Evolutionary conservation across 1,284 basidiomycete genomes (phyloP).

Genomic region (Leccinum solheimii): DNA sequence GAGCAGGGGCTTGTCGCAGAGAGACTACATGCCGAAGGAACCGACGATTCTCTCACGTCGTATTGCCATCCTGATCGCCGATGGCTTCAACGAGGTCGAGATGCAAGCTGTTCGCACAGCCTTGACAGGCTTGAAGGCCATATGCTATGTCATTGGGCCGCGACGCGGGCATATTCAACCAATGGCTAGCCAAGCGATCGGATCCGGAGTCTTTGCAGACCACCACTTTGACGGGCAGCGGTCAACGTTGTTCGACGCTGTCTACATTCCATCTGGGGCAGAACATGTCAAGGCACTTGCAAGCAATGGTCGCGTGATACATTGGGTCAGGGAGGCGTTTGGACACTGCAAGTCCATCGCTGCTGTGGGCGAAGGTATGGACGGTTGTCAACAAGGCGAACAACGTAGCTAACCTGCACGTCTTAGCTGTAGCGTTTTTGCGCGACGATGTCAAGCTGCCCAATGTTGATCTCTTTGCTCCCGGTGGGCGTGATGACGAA

Average conservation of each 20-base stretch:
- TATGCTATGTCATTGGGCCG: constrained; percentile 69
- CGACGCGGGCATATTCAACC: constrained; percentile 60
- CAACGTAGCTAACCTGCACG: not conserved
- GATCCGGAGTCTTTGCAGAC: constrained; percentile 50
- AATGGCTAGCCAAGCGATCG: constrained; percentile 35
- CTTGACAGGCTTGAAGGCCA: constrained; percentile 52
- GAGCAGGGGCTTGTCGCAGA: constrained; percentile 58
- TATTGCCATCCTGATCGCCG: constrained; percentile 71
- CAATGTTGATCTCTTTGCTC: constrained; percentile 43
- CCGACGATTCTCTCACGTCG: constrained; percentile 69
- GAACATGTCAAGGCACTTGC: constrained; percentile 54
- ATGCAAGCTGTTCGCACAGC: constrained; percentile 58
- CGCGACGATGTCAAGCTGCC: constrained; percentile 48
- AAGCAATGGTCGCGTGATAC: constrained; percentile 57
- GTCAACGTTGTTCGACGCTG: constrained; percentile 78
- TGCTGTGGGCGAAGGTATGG: constrained; percentile 62
- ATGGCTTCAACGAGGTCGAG: constrained; percentile 67
- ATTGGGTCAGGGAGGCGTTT: constrained; percentile 78
- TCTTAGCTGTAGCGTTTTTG: constrained; percentile 50
- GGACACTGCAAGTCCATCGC: constrained; percentile 78
- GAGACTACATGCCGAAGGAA: constrained; percentile 54
- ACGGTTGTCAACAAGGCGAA: not conserved
- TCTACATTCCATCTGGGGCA: constrained; percentile 69
- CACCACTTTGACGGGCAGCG: constrained; percentile 76
- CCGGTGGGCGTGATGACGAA: constrained; percentile 35